Evolutionary conservation across 2,329 filamentous ascomycete species (phyloP).

Genomic region (Xylaria hypoxylon): DNA sequence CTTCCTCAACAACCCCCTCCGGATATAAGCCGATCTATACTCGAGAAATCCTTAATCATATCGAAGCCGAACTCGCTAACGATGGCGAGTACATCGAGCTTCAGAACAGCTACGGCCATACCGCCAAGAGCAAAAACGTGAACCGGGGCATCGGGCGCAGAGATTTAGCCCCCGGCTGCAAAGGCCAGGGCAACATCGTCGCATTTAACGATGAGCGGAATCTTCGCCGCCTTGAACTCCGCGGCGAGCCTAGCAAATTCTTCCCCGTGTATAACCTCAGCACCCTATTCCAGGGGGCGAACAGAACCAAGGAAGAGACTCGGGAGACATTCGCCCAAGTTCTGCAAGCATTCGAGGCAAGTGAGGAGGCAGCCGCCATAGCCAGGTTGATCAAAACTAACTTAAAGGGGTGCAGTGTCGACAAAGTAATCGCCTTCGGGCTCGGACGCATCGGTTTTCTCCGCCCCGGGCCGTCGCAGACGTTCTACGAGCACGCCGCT

Average conservation of each 20-base stretch:
- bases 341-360: not conserved
- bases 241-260: not conserved
- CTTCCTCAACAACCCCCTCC: not conserved
- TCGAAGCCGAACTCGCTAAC: slow-evolving; percentile 30
- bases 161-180: not conserved
- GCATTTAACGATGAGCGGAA: slow-evolving; percentile 1
- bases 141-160: not conserved
- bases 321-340: not conserved
- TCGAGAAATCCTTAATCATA: not conserved
- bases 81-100: slow-evolving; percentile 21
- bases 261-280: not conserved
- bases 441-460: slow-evolving; percentile 18
- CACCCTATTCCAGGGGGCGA: not conserved
- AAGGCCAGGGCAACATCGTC: not conserved
- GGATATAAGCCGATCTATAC: slow-evolving; percentile 6
- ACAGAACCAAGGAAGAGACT: not conserved
- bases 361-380: not conserved
- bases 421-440: slow-evolving; percentile 40
- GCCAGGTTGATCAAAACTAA: slow-evolving; percentile 6
- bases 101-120: not conserved
- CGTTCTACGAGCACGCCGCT: slow-evolving; percentile 21
- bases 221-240: not conserved
- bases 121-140: not conserved
- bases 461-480: not conserved
- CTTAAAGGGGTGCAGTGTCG: not conserved